Evolutionary conservation across 257 asterid species (phyloP).

Genomic region (Plantago major): DNA sequence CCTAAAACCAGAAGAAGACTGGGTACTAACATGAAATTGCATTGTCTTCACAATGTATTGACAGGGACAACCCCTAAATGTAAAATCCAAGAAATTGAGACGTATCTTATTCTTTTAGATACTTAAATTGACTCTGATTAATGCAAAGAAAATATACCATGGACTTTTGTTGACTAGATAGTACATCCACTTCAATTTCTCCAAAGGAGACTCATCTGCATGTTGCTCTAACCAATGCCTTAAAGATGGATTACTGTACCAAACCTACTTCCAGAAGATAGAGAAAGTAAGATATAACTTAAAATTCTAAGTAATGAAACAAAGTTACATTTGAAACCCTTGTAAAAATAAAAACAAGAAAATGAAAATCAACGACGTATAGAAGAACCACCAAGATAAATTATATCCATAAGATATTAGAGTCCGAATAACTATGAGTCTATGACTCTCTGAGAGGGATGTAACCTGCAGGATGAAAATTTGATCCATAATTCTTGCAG

Average conservation of each 20-base stretch:
- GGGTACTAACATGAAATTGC: not conserved
- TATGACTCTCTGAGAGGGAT: constrained; percentile 3
- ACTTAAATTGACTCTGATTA: constrained; percentile 1
- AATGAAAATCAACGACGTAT: no score
- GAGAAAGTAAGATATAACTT: constrained; percentile 8
- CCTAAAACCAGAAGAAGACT: not conserved
- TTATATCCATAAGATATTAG: not conserved
- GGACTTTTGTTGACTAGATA: constrained; percentile 82
- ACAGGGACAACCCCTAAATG: not conserved
- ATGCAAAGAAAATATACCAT: constrained; percentile 48
- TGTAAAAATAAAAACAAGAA: no score
- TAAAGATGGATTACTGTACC: constrained; percentile 84
- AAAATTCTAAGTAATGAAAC: not conserved
- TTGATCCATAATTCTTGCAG: constrained; percentile 74
- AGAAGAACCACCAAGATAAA: not conserved
- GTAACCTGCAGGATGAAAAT: constrained; percentile 79
- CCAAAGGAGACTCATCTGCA: constrained; percentile 60
- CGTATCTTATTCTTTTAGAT: constrained; percentile 4
- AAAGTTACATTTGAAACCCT: not conserved
- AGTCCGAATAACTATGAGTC: no score
- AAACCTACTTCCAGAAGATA: constrained; percentile 50
- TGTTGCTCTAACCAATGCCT: constrained; percentile 79
- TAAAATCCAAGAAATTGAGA: not conserved
- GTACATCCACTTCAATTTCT: constrained; percentile 77
- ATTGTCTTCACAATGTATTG: not conserved